A percentile compares a stretch with the other conserved stretches of the same genome.
phyloP scores from a whole-genome alignment of 345 rosid species.

The Orychophragmus violaceus region DNA sequence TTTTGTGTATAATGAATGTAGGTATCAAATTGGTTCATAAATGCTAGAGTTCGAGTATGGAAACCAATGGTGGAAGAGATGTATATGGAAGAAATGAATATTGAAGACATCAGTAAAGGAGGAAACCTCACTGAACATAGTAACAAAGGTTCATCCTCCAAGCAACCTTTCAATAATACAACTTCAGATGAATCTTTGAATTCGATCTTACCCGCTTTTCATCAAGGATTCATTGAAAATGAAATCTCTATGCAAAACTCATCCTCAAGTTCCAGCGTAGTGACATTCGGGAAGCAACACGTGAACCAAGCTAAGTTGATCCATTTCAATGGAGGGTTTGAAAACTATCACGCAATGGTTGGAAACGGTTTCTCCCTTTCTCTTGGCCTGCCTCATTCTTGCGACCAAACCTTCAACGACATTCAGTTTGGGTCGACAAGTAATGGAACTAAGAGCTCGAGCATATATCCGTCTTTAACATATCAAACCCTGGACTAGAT shows the following conservation, averaged over 20 bases:
- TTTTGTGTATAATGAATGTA: not conserved
- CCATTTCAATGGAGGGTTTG: conserved; percentile 40
- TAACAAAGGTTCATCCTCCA: conserved; percentile 33
- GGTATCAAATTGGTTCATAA: conserved; percentile 55
- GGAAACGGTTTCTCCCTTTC: conserved; percentile 54
- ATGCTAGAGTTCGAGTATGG: conserved; percentile 82
- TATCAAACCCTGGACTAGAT: conserved; percentile 18
- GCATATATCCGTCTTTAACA: conserved; percentile 4
- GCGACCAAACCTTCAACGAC: conserved; percentile 26
- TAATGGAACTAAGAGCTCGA: conserved; percentile 6
- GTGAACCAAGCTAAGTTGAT: conserved; percentile 38
- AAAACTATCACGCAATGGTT: conserved; percentile 29
- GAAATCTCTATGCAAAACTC: conserved; percentile 3
- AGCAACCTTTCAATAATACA: conserved; percentile 12
- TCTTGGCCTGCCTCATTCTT: conserved; percentile 56
- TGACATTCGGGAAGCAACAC: conserved; percentile 22
- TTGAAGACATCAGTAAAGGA: conserved; percentile 28
- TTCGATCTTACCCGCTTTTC: not conserved
- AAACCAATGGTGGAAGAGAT: conserved; percentile 89
- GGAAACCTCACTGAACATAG: conserved; percentile 28
- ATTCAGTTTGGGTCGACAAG: conserved; percentile 22
- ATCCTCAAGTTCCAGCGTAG: conserved; percentile 26
- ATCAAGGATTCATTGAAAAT: conserved; percentile 4
- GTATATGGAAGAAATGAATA: conserved; percentile 59
- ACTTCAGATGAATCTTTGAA: conserved; percentile 9